phyloP scores from a whole-genome alignment of 2,329 filamentous ascomycete genomes.

The Pseudocercospora musae region DNA sequence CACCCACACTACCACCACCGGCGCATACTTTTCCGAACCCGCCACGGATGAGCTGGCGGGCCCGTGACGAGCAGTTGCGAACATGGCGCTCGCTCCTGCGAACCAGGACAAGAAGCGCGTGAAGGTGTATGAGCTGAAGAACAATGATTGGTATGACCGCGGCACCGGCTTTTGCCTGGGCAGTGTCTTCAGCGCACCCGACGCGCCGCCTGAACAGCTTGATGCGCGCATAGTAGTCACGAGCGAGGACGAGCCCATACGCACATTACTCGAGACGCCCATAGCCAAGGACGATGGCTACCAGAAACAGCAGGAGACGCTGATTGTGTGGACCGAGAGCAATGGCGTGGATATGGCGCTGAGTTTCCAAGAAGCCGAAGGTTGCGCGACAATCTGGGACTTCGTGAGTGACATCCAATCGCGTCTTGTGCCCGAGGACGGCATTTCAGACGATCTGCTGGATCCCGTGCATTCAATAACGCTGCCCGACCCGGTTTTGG shows the following conservation, averaged over 20 bases:
- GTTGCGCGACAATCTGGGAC: slow-evolving; percentile 90
- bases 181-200: slow-evolving; percentile 55
- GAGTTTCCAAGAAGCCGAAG: slow-evolving; percentile 95
- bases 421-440: slow-evolving; percentile 71
- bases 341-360: slow-evolving; percentile 94
- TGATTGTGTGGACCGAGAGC: slow-evolving; percentile 96
- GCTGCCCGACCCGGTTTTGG: slow-evolving; percentile 76
- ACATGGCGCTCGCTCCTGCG: slow-evolving; percentile 37
- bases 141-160: slow-evolving; percentile 98
- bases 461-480: slow-evolving; percentile 68
- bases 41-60: slow-evolving; percentile 23
- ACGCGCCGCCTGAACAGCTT: slow-evolving; percentile 52
- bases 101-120: slow-evolving; percentile 62
- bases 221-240: slow-evolving; percentile 87
- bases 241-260: slow-evolving; percentile 85
- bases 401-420: slow-evolving; percentile 86
- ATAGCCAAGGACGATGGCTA: slow-evolving; percentile 94
- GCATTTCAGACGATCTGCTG: slow-evolving; percentile 80
- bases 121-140: slow-evolving; percentile 97
- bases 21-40: slow-evolving; percentile 15
- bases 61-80: slow-evolving; percentile 21
- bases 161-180: slow-evolving; percentile 94
- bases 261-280: slow-evolving; percentile 80
- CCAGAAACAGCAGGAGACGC: slow-evolving; percentile 97
- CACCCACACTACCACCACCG: slow-evolving; percentile 2